Evolutionary conservation across 1,284 basidiomycete species (phyloP).

Genomic region (Ganoderma lingzhi): DNA sequence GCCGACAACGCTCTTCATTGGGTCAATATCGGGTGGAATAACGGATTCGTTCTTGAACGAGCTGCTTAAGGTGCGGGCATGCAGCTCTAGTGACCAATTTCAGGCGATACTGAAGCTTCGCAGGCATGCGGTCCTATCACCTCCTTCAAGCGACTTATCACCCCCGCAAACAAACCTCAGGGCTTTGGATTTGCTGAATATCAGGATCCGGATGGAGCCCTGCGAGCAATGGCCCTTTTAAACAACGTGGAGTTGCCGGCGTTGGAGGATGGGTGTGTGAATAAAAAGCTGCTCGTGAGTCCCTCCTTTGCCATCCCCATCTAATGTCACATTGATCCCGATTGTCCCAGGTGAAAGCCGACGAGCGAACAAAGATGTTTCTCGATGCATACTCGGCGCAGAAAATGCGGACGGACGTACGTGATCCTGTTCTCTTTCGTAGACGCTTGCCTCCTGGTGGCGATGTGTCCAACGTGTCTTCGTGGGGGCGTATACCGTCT

Average conservation of each 20-base stretch:
- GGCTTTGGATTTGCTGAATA: conserved; percentile 96
- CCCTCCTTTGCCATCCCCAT: conserved; percentile 32
- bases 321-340: conserved; percentile 46
- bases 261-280: conserved; percentile 82
- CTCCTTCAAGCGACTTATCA: conserved; percentile 90
- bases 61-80: conserved; percentile 73
- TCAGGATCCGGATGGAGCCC: conserved; percentile 88
- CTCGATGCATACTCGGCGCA: conserved; percentile 86
- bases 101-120: conserved; percentile 1
- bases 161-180: conserved; percentile 90
- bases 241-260: conserved; percentile 90
- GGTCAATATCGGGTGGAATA: conserved; percentile 95
- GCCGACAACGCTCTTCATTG: conserved; percentile 83
- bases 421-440: conserved; percentile 39
- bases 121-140: conserved; percentile 90
- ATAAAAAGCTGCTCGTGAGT: conserved; percentile 88
- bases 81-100: not conserved
- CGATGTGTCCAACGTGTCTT: not conserved
- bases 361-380: conserved; percentile 91
- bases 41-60: conserved; percentile 82
- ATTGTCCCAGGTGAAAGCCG: conserved; percentile 80
- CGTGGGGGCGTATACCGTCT: not conserved
- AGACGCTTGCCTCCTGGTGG: conserved; percentile 15
- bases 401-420: conserved; percentile 82
- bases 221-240: conserved; percentile 82